Evolutionary conservation across 1,139 yeast species (phyloP).

Genomic region (Scheffersomyces lignicola): DNA sequence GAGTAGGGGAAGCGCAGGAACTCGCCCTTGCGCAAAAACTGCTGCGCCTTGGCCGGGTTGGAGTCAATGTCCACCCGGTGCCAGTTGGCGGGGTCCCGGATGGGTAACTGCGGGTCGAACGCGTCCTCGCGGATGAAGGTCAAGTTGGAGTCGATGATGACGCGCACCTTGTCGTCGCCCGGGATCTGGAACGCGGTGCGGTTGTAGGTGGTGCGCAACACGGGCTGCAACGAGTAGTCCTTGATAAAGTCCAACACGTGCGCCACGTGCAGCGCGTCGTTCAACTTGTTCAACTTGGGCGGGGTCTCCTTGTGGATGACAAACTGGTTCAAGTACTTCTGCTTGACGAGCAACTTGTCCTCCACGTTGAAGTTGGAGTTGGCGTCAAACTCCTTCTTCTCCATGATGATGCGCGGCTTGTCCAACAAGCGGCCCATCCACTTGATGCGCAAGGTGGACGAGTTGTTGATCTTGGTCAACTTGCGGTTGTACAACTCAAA

Average conservation of each 20-base stretch:
- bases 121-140: constrained; percentile 88
- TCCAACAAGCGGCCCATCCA: constrained; percentile 87
- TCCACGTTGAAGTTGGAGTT: constrained; percentile 56
- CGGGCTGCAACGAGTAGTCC: constrained; percentile 74
- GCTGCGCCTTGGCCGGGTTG: constrained; percentile 64
- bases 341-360: constrained; percentile 67
- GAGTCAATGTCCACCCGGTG: constrained; percentile 90
- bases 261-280: constrained; percentile 30
- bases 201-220: constrained; percentile 80
- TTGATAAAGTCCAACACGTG: constrained; percentile 61
- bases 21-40: constrained; percentile 83
- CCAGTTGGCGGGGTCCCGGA: constrained; percentile 88
- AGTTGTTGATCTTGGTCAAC: constrained; percentile 66
- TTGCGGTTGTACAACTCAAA: constrained; percentile 87
- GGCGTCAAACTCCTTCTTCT: constrained; percentile 69
- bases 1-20: constrained; percentile 84
- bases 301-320: constrained; percentile 37
- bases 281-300: constrained; percentile 26
- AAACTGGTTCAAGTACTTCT: constrained; percentile 46
- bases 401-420: constrained; percentile 76
- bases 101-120: constrained; percentile 80
- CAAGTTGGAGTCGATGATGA: constrained; percentile 86
- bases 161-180: constrained; percentile 89
- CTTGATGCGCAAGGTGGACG: constrained; percentile 77
- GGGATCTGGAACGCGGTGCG: constrained; percentile 98